Percentiles rank a stretch among this genome's conserved stretches.
phyloP scores from a whole-genome alignment of 2,329 filamentous ascomycete species.

The Alternaria dauci region DNA sequence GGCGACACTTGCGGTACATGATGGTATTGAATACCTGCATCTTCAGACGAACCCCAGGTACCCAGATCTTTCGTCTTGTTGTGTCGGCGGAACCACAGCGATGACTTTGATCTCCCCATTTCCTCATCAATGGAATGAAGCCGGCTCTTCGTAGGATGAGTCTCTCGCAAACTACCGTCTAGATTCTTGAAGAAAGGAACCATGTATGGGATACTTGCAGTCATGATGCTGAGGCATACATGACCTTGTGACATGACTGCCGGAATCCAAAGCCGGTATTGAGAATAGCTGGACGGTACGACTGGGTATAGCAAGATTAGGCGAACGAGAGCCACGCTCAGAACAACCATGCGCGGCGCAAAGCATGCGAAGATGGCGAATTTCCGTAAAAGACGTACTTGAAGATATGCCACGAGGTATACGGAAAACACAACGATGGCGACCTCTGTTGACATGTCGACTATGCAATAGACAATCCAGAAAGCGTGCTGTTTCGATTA shows the following conservation, averaged over 20 bases:
- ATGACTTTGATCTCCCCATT: slow-evolving; percentile 12
- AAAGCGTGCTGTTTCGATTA: slow-evolving; percentile 39
- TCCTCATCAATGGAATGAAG: slow-evolving; percentile 17
- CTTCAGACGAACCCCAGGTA: slow-evolving; percentile 23
- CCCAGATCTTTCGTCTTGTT: slow-evolving; percentile 18
- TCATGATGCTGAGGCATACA: slow-evolving; percentile 40
- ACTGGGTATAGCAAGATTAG: slow-evolving; percentile 43
- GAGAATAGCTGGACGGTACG: slow-evolving; percentile 34
- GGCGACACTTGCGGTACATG: slow-evolving; percentile 34
- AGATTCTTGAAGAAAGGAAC: slow-evolving; percentile 38
- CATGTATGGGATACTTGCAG: slow-evolving; percentile 48
- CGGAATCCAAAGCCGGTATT: slow-evolving; percentile 41
- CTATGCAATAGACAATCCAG: slow-evolving; percentile 46
- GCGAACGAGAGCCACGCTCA: slow-evolving; percentile 37
- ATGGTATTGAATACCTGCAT: slow-evolving; percentile 18
- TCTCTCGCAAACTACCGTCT: slow-evolving; percentile 27
- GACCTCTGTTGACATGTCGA: slow-evolving; percentile 45
- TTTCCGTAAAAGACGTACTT: slow-evolving; percentile 35
- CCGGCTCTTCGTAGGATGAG: slow-evolving; percentile 21
- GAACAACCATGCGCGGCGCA: slow-evolving; percentile 40
- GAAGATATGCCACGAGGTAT: slow-evolving; percentile 40
- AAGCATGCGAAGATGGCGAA: slow-evolving; percentile 44
- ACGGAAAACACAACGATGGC: slow-evolving; percentile 43
- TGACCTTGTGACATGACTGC: slow-evolving; percentile 40
- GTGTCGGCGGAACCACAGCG: slow-evolving; percentile 24